Base-by-base conservation (phyloP, 345 rosid genomes). In the Lepidium didymum region DNA sequence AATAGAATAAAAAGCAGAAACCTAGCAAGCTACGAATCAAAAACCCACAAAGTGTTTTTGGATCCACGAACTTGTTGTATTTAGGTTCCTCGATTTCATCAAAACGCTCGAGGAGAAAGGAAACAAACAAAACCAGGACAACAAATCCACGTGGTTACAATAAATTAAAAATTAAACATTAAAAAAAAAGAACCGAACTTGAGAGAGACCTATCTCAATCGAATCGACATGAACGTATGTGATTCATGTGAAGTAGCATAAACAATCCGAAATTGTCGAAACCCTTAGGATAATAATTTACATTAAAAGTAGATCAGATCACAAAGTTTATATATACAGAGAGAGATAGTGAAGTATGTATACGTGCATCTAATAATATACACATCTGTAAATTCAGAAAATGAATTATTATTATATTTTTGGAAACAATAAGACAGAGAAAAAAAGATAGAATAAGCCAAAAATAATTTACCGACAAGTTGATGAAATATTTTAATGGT, bases 381-480 rank as follows among this genome's bases (percentile, higher is more conserved):
- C 64, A 61, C 59, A 34, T 74, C 74, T 68, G 64, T 75, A 29
- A 46, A 3, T 74, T 49, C 54, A 21, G 38, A 50, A 44, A 8
- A 5, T 3, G 7, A 45, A 43, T 62, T n/a, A 50, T 66, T 47
- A 35, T 45, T 34, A 15, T 47, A 12, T 40, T 56, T 23, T 25
- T 47, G 27, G 23, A 27, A 63, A 58, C 47, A 64, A 62, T 12
- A 46, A 67, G 74, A 68, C 63, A 61, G 50, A 74, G 63, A 60
- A 27, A 60, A 23, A 64, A 18, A 70, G 8, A 70, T 34, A 64
- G 58, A 58, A 70, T 75, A 44, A 62, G 51, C 54, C 49, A 77
- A 72, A 37, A n/a, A 65, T 72, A 70, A 45, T 64, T 74, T 46
- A 69, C 82, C 85, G 85, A 81, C 85, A 80, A 67, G 75, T 41